Base-by-base conservation (phyloP, 2,329 filamentous ascomycete genomes). In the Aphanoascus verrucosus region DNA sequence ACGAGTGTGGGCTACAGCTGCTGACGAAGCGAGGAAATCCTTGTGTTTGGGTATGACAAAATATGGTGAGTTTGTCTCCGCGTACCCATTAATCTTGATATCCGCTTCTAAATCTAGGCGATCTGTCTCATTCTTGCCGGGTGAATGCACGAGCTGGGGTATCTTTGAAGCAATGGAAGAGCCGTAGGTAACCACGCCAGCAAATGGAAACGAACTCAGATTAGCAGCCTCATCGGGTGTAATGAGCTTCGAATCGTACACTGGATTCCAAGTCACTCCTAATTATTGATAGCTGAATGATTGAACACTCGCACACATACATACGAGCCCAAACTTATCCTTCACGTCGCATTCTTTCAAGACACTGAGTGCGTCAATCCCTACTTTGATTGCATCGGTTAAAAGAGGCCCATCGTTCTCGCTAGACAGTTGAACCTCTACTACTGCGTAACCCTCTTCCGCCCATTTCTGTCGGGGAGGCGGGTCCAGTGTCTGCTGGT, bases 361-460 rank as follows among this genome's bases (percentile, higher is more conserved):
- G 3, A 32, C 31, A 63, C 57, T 14, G 40, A 63, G 54, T 9
- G 32, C 65, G 48, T 48, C 57, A 4, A 64, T 55, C 1, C 61
- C 60, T 5, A 62, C 57, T 1, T 58, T 53, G 3, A 67, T 41
- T 2, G 62, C 31, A 3, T 59, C 56, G 0, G 53, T 52, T 2
- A 68, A 56, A 2, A 49, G 55, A 15, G 9, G 19, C 19, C 53
- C 57, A n/a, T 52, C 12, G 31, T 12, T 46, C 20, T 59, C 52
- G 17, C 46, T 55, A 2, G 49, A 9, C 12, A 55, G 40, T 1
- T 67, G 62, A 0, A 85, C 63, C 63, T 84, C 76, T 0, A 72
- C 79, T 2, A 86, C 81, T 0, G 77, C 71, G 58, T 79, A 86
- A 0, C 83, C 81, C 63, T 87, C 84, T 62, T 87, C 83, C 0